Base-by-base conservation (phyloP, 23 red algal genomes). In the Pyropia haitanensis region DNA sequence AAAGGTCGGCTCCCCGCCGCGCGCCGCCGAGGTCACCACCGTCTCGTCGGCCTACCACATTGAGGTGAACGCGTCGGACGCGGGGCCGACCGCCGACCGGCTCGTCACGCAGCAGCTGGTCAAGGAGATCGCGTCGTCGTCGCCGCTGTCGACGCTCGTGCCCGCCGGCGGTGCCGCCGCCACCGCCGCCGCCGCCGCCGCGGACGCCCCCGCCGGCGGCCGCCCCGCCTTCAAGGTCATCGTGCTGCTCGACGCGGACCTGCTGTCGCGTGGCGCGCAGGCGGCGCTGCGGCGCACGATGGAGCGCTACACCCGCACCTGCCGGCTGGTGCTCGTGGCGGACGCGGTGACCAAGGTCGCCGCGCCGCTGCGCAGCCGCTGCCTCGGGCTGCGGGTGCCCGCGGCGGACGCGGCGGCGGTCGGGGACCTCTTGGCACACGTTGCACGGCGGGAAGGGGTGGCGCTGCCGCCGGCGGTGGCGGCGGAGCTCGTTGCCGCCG, bases 61-160 rank as follows among this genome's bases (percentile, higher is more conserved):
- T n/a, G 94, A 98, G 64, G 51, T 98, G 21, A 91, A 91, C 64
- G 86, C 94, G n/a, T 87, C 84, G 5, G 94, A 98, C 61, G 88
- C 73, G 16, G 94, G 94, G 26, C 39, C 39, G 39, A 75, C 27
- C 8, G 88, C 76, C 31, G 94, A 98, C 63, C 68, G 94, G 22
- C 60, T 98, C 27, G 64, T 98, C 21, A 82, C 91, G 16, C 94
- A 98, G 64, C 79, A 89, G 22, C 75, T 98, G 10, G 88, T 98
- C 58, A 98, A 98, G 68, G 94, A 98, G 57, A 98, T 98, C 57
- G 94, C 94, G 8, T 89, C 85, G 14, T 67, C 56, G 22, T 64
- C 71, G 48, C 94, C 94, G 53, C 58, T 98, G 16, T 68, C 82
- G 18, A 25, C 75, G 15, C 13, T 44, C 23, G 52, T 27, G 53